Base-by-base conservation (phyloP, 116 monocot species). In the Posidonia oceanica region DNA sequence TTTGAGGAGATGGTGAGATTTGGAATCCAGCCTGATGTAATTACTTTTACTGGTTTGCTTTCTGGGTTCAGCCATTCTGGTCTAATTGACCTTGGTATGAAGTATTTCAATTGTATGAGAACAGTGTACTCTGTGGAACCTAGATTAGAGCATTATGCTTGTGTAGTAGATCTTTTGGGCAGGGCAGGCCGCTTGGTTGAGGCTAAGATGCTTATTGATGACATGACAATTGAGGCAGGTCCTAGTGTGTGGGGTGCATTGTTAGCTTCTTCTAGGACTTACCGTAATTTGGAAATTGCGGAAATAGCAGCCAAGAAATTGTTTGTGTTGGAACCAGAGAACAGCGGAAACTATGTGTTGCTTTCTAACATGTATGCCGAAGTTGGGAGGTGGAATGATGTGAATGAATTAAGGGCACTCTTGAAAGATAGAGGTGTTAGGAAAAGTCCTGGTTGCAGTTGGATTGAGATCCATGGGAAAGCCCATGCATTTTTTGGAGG, bases 291-390 rank as follows among this genome's bases (percentile, higher is more conserved):
- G n/a, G 82, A 84, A 15, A 68, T 82, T 29, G 90, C 69, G 14
- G 78, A 82, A 56, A 20, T 84, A 38, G 86, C 80, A 1, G 86
- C 86, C 1, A 62, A 77, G 62, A 75, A 52, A 21, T 57, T 90
- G 74, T 82, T 90, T 21, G 66, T 29, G 17, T 21, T 84, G 37
- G 90, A 90, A 64, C 86, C 84, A 3, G 61, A 72, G 0, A 84
- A 86, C 48, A 59, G 73, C 37, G 82, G 80, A 2, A 80, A 80
- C 62, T 86, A 82, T 41, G 76, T 83, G 0, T 44, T 90, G 67
- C 74, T 90, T 10, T 86, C 77, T 0, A 90, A 90, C 73, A 74
- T 90, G 77, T 90, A 84, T 72, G 78, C 82, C 3, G 75, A 84
- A 7, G 70, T 53, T 69, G 78, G 82, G 36, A 90, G 61, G 36